Conservation (phyloP, 2,329 filamentous ascomycete species). For the Sarocladium strictum region DNA sequence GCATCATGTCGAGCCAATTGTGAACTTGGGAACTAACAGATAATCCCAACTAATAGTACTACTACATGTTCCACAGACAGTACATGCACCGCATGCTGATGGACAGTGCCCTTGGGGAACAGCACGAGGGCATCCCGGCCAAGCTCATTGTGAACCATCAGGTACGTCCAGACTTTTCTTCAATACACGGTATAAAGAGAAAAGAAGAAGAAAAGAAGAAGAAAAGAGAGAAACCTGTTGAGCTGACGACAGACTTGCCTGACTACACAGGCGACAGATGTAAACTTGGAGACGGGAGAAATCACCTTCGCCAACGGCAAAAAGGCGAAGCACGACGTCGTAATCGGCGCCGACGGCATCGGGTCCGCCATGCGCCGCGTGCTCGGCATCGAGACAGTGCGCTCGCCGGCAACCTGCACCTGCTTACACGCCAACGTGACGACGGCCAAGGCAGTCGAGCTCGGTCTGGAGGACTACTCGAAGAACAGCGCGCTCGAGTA, state of each 20-base stretch:
- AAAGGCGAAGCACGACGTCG: conserved; percentile 48
- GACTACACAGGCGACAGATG: conserved; percentile 22
- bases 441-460: conserved; percentile 50
- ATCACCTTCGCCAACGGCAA: conserved; percentile 49
- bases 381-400: conserved; percentile 56
- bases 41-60: too few species aligned
- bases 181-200: too few species aligned
- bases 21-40: too few species aligned
- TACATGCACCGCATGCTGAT: conserved; percentile 64
- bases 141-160: conserved; percentile 51
- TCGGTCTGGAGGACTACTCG: conserved; percentile 59
- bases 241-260: too few species aligned
- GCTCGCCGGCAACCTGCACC: conserved; percentile 51
- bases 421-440: conserved; percentile 61
- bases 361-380: conserved; percentile 56
- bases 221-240: too few species aligned
- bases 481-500: conserved; percentile 57
- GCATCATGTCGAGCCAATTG: too few species aligned
- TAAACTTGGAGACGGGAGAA: conserved; percentile 44
- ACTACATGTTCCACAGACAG: conserved; percentile 65
- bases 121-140: conserved; percentile 47
- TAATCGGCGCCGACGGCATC: conserved; percentile 62
- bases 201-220: too few species aligned
- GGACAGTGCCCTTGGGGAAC: conserved; percentile 47
- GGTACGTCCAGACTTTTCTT: conserved; percentile 26